phyloP scores from a whole-genome alignment of 2,329 filamentous ascomycete genomes.

The Apiospora malaysiana region DNA sequence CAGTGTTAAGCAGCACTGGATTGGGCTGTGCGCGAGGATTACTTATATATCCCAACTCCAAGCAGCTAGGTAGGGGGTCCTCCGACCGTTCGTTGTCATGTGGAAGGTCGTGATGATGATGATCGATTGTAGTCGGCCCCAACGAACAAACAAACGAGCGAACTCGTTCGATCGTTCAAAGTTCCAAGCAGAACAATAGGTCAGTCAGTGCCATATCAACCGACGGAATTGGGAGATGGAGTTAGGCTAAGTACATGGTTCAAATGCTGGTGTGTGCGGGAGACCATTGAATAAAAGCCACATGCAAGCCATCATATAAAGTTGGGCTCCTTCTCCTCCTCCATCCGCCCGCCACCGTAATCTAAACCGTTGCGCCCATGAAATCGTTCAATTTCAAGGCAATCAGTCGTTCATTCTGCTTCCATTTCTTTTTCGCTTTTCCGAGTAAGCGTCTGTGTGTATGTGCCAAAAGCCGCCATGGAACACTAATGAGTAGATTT shows the following conservation, averaged over 20 bases:
- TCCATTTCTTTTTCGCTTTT: background rate
- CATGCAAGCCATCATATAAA: conserved; percentile 15
- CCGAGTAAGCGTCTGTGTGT: background rate
- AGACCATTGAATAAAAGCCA: background rate
- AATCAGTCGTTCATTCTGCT: background rate
- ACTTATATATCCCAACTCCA: background rate
- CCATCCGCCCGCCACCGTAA: conserved; percentile 1
- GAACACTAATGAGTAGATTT: background rate
- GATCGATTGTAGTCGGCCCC: too few relatives aligned
- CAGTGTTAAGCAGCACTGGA: background rate
- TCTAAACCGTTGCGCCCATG: background rate
- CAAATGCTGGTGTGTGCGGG: conserved; percentile 2
- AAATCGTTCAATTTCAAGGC: background rate
- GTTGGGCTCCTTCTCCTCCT: conserved; percentile 4
- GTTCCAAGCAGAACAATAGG: too few relatives aligned
- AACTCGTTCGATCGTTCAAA: too few relatives aligned
- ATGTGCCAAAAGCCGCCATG: background rate
- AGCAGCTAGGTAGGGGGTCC: too few relatives aligned
- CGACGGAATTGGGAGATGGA: background rate
- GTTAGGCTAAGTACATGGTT: background rate
- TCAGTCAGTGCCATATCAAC: too few relatives aligned
- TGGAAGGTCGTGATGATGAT: too few relatives aligned
- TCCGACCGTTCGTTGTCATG: too few relatives aligned
- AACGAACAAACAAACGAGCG: too few relatives aligned
- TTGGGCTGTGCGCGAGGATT: background rate